Percentiles rank a stretch among this genome's conserved stretches.
Conservation (phyloP, 306 rosid species). For the Crataegus laevigata region DNA sequence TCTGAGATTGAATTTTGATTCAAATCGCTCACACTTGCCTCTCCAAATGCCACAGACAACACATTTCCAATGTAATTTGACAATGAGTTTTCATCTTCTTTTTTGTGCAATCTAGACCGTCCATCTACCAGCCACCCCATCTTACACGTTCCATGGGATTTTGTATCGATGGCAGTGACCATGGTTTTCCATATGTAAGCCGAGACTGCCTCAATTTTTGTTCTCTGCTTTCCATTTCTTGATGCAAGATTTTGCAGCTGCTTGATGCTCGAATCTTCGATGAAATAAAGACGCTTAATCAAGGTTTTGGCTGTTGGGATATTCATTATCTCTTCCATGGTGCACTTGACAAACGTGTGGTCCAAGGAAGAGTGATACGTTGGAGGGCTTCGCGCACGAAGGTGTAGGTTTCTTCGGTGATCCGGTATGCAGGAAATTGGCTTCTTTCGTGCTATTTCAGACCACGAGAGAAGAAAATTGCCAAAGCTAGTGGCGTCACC, state of each 20-base stretch:
- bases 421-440: conserved; percentile 46
- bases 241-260: conserved; percentile 57
- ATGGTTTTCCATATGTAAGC: conserved; percentile 71
- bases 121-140: conserved; percentile 95
- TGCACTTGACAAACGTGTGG: conserved; percentile 55
- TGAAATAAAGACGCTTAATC: conserved; percentile 57
- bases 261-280: conserved; percentile 42
- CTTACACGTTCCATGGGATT: conserved; percentile 35
- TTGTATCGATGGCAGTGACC: conserved; percentile 35
- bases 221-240: conserved; percentile 34
- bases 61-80: conserved; percentile 78
- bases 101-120: conserved; percentile 29
- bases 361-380: conserved; percentile 54
- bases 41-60: conserved; percentile 56
- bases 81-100: conserved; percentile 20
- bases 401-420: conserved; percentile 40
- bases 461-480: conserved; percentile 64
- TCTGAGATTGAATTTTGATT: conserved; percentile 41
- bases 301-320: conserved; percentile 37
- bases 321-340: conserved; percentile 61
- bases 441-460: conserved; percentile 48
- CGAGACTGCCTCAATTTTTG: conserved; percentile 81
- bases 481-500: conserved; percentile 81
- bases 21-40: conserved; percentile 46
- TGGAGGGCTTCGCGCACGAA: conserved; percentile 55